Conservation (phyloP, 176 grass and related monocot genomes). For the Carex myosuroides region DNA sequence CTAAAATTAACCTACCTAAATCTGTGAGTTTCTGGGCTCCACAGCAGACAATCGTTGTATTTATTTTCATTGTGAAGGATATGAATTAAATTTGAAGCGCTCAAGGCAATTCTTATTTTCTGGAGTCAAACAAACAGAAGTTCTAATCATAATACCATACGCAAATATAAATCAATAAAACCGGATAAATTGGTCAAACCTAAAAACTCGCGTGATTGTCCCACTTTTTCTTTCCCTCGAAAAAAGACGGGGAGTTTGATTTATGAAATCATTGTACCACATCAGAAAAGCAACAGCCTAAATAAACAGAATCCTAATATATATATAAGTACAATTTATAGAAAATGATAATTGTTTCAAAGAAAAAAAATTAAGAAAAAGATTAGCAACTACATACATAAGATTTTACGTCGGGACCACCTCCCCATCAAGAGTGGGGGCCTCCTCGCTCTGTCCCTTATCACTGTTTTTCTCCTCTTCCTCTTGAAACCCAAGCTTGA, state of each 20-base stretch:
- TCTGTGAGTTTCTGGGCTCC: no score
- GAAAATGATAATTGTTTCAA: constrained; percentile 1
- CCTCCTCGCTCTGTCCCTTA: constrained; percentile 33
- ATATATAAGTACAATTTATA: constrained; percentile 17
- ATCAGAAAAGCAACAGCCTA: not conserved
- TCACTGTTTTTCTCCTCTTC: constrained; percentile 29
- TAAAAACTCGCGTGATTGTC: not conserved
- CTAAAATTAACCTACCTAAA: no score
- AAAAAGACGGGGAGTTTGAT: constrained; percentile 12
- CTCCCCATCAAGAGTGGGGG: constrained; percentile 31
- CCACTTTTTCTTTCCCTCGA: not conserved
- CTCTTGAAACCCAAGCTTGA: constrained; percentile 66
- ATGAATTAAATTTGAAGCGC: not conserved
- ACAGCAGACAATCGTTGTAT: no score
- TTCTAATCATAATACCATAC: not conserved
- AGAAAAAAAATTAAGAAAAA: not conserved
- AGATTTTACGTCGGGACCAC: constrained; percentile 31
- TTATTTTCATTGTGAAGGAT: not conserved
- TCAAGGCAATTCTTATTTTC: not conserved
- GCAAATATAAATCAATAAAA: not conserved
- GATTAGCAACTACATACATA: not conserved
- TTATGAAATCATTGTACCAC: not conserved
- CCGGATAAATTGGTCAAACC: not conserved
- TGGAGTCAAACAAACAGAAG: not conserved
- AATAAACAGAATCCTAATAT: not conserved